A percentile compares a stretch with the other conserved stretches of the same genome.
Evolutionary conservation across 2,329 filamentous ascomycete genomes (phyloP).

Genomic region (Byssoonygena ceratinophila): DNA sequence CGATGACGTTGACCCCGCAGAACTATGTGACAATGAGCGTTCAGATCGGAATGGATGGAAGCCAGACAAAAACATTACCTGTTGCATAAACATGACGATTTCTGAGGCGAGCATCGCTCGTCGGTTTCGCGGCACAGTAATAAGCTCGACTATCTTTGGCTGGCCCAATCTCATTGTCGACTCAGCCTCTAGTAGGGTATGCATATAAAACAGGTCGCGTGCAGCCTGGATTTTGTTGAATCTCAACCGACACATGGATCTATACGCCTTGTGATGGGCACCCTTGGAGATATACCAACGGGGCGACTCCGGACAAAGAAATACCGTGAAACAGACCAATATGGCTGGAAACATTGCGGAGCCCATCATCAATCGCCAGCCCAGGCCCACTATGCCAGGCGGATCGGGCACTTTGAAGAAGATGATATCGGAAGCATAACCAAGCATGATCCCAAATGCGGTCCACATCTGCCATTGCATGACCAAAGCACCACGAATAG

Average conservation of each 20-base stretch:
- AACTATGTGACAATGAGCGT: constrained; percentile 24
- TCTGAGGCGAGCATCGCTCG: constrained; percentile 51
- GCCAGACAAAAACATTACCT: constrained; percentile 29
- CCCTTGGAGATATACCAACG: constrained; percentile 41
- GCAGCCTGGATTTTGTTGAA: constrained; percentile 37
- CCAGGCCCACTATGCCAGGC: constrained; percentile 45
- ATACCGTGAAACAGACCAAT: constrained; percentile 49
- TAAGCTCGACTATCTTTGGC: constrained; percentile 46
- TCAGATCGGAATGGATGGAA: background rate
- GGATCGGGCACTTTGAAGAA: constrained; percentile 48
- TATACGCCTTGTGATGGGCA: constrained; percentile 34
- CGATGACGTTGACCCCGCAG: constrained; percentile 45
- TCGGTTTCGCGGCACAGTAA: constrained; percentile 52
- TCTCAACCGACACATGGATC: constrained; percentile 36
- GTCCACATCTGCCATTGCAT: constrained; percentile 67
- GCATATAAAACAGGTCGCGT: constrained; percentile 38
- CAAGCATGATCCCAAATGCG: constrained; percentile 44
- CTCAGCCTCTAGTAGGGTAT: constrained; percentile 51
- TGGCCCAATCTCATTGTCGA: constrained; percentile 42
- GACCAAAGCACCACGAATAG: constrained; percentile 62
- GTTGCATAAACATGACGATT: constrained; percentile 59
- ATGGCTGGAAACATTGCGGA: constrained; percentile 55
- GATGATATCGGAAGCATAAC: constrained; percentile 51
- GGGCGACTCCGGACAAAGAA: constrained; percentile 48
- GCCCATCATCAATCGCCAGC: constrained; percentile 61